Evolutionary conservation across 1,139 yeast species (phyloP), one percentile per base, ranked within the genome.

Genomic region (Taphrina wiesneri): DNA sequence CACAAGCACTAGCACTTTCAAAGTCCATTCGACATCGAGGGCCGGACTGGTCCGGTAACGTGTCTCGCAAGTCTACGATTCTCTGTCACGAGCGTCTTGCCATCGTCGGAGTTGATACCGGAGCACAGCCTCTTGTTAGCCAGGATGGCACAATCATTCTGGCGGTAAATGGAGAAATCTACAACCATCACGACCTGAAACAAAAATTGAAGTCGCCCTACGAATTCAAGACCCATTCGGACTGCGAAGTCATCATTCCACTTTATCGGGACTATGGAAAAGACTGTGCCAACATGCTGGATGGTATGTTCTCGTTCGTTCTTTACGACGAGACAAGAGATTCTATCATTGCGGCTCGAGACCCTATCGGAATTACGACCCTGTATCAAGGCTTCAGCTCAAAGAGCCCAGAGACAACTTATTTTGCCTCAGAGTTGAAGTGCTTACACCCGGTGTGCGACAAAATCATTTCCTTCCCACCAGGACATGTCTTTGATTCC

Each of bases 231-330:
- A 90, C 97, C 53, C 83, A 90, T 72, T 86, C 93, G 54, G 99
- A 93, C 79, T 93, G 99, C 84, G 99, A 93, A 80, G 93, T 96
- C 67, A 92, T 93, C 78, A 90, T 93, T 72, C 99, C 99, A 64
- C 81, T 93, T 72, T 90, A 87, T 77, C 81, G 86, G 76, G 90
- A 92, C 79, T 87, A 90, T 77, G 99, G 83, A 74, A 78, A 84
- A 67, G 98, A 91, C 70, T 92, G 97, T 70, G 97, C 99, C 75
- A 89, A 90, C 77, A 75, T 90, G 77, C 82, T 93, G 74, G 99
- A 93, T 77, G 99, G 99, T 77, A 92, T 93, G 97, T 93, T 93
- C 76, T 98, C 97, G 52, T 93, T 90, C 82, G 96, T 87, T 46
- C 80, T 93, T 68, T 88, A 91, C 77, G 99, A 93, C 79, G 86